Evolutionary conservation across 169 alveolate species (phyloP), one percentile per base, ranked within the genome.

Genomic region (Plasmodium gallinaceum): DNA sequence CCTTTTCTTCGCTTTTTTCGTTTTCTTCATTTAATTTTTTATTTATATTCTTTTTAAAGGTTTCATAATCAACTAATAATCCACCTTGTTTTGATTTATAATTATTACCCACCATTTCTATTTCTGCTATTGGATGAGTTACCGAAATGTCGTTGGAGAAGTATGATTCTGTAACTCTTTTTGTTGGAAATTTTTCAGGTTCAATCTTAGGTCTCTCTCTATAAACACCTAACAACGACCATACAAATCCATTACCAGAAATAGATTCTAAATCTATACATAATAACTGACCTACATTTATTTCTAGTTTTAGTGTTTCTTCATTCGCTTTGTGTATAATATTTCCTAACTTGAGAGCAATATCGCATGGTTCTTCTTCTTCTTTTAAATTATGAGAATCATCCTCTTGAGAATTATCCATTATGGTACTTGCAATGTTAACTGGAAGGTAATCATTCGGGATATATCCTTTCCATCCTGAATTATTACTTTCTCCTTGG

Each of bases 211-310:
- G 89, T 26, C 24, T 48, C 0, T 62, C 10, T 9, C 46, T 76
- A 43, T 76, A 45, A 0, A 76, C 71, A 45, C 89, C 89, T 46
- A 76, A 76, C 26, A 76, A 42, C 10, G 61, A 42, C 89, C 89
- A 76, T 57, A 76, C 2, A 58, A 45, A 76, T 12, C 89, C 89
- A 48, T 64, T 76, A 26, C 89, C 89, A 48, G 16, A 16, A 32
- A 64, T 51, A 37, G 71, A 42, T 48, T 76, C 89, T 26, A 76
- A 45, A 8, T 76, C 26, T 14, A 76, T 43, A 58, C 89, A 76
- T 2, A 76, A 68, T 46, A 51, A n/a, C 16, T 76, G 46, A 22
- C 37, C 51, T n/a, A n/a, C 66, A 12, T 12, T 43, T 0, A 51
- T 16, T 2, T 7, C n/a, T 37, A 12, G 7, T 9, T 46, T 18